Base-by-base conservation (phyloP, 2,329 filamentous ascomycete species). In the Aureobasidium sp. region DNA sequence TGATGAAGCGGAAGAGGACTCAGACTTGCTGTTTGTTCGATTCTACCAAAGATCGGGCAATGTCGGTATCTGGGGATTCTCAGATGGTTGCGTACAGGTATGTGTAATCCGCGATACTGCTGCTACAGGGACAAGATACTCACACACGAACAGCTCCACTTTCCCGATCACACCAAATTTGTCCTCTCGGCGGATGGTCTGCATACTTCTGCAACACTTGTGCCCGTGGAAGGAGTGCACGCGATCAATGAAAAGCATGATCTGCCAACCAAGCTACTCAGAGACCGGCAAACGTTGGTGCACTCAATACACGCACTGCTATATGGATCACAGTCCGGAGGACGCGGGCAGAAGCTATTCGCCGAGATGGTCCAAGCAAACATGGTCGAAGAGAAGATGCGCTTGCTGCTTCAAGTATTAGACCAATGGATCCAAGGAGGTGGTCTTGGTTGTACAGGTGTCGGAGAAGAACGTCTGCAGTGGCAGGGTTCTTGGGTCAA, bases 91-190 rank as follows among this genome's bases (percentile, higher is more conserved):
- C 68, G 81, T 92, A 67, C 89, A 89, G 79, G 85, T 87, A 77
- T 67, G 75, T 63, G 62, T 60, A 0, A 14, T 27, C 47, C 17
- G 27, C n/a, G 20, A 29, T 41, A 36, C 11, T 5, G 14, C 1
- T 56, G 14, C 12, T 14, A 25, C n/a, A 31, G 34, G 14, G 31
- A 15, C 15, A 36, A 39, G 22, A 42, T 31, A 36, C 60, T 62
- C 34, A 64, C 53, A 42, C 29, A 53, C 25, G 25, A n/a, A 4
- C 66, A 91, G 83, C 89, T 93, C 75, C 93, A 94, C 76, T 94
- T 94, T 73, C 89, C 90, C 2, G 90, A 94, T 68, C 90, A 94
- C 73, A 93, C 90, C 63, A 94, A 94, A 75, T 83, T 94, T 61
- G 87, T 93, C 14, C 77, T 94, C 29, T 89, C 90, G 63, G 78